These are phyloP conservation scores for Stephanodiscus triporus DNA, from an alignment of 108 stramenopile species.

Conservation along the genomic window DNA sequence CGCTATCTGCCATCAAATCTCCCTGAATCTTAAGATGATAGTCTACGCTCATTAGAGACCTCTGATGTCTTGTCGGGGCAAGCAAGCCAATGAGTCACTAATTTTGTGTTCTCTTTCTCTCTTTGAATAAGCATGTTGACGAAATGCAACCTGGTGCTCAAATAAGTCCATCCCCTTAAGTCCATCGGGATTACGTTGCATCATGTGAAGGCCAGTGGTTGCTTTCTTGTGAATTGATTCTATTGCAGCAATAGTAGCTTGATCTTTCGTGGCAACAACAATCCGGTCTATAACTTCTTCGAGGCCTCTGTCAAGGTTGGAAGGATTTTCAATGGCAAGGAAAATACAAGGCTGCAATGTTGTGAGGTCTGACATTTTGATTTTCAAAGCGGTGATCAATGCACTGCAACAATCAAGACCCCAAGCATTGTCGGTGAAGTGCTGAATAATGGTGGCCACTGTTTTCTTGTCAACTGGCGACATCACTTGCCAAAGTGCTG, in stretches of 20 bases:
- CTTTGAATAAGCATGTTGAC: neutral
- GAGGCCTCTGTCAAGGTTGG: neutral
- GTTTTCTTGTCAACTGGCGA: neutral
- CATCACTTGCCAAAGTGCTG: neutral
- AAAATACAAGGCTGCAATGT: slow-evolving; percentile 1
- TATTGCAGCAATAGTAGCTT: neutral
- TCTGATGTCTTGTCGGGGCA: neutral
- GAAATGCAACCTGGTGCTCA: slow-evolving; percentile 2
- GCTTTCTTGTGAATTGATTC: neutral
- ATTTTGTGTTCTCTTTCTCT: neutral
- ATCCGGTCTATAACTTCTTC: neutral
- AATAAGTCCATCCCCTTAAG: neutral
- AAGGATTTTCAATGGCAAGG: slow-evolving; percentile 7
- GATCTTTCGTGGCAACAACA: neutral
- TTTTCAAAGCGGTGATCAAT: neutral
- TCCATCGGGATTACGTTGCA: neutral
- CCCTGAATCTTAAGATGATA: neutral
- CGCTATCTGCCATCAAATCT: no score
- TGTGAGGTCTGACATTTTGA: neutral
- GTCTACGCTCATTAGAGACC: neutral
- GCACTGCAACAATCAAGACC: slow-evolving; percentile 4
- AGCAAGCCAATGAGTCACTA: neutral
- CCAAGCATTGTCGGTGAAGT: neutral
- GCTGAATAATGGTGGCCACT: neutral
- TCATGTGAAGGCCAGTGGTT: neutral